Percentiles rank a stretch among this genome's conserved stretches.
Conservation (phyloP, 2,329 filamentous ascomycete genomes). For the Pseudophaeomoniella oleicola region DNA sequence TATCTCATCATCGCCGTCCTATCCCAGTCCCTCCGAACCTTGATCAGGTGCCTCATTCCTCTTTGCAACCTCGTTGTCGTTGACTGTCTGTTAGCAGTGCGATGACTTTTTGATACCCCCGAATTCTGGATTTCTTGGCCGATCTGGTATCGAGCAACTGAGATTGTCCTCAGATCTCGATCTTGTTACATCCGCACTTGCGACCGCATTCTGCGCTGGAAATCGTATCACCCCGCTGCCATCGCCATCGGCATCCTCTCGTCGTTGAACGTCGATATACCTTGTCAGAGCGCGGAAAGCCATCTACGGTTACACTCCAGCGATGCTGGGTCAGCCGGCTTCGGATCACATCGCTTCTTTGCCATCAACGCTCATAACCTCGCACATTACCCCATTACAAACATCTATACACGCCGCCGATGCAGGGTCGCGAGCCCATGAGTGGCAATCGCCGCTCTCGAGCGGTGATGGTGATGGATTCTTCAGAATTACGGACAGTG, state of each 20-base stretch:
- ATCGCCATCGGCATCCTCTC: neutral
- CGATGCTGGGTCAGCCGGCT: neutral
- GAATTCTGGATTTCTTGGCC: neutral
- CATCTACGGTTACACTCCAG: neutral
- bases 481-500: slow-evolving; percentile 21
- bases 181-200: too few relatives aligned
- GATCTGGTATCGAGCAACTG: neutral
- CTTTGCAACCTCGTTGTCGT: neutral
- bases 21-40: too few relatives aligned
- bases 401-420: neutral
- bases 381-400: neutral
- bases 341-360: neutral
- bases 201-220: neutral
- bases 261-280: neutral
- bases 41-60: too few relatives aligned
- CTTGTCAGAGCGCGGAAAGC: too few relatives aligned
- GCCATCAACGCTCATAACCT: neutral
- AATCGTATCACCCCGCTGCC: neutral
- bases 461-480: slow-evolving; percentile 1
- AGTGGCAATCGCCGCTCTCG: neutral
- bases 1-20: too few relatives aligned
- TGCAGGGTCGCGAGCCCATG: neutral
- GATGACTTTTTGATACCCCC: neutral
- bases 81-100: too few relatives aligned
- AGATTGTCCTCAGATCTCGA: too few relatives aligned